Percentiles rank a stretch among this genome's conserved stretches.
Evolutionary conservation across 306 rosid genomes (phyloP).

Genomic region (Lathyrus oleraceus): DNA sequence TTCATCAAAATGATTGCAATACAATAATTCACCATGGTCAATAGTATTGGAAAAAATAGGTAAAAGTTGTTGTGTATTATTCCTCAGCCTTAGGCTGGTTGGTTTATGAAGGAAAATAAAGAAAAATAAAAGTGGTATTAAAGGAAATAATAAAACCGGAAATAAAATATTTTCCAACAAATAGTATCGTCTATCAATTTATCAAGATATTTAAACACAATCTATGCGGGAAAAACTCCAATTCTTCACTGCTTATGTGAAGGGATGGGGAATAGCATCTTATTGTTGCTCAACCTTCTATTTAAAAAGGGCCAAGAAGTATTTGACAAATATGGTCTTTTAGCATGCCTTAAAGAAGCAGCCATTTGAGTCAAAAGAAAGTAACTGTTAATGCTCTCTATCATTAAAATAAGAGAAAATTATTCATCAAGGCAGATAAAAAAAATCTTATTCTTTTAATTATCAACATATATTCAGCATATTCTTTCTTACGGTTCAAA

Average conservation of each 20-base stretch:
- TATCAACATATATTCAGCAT: neutral
- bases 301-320: neutral
- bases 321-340: slow-evolving; percentile 12
- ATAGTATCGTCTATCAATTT: neutral
- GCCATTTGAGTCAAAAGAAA: neutral
- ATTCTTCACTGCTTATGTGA: slow-evolving; percentile 23
- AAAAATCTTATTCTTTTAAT: neutral
- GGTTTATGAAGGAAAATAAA: too few species aligned
- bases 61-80: too few species aligned
- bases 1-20: slow-evolving; percentile 35
- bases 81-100: too few species aligned
- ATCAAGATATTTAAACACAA: slow-evolving; percentile 13
- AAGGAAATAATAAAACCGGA: too few species aligned
- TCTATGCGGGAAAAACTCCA: neutral
- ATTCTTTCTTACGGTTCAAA: too few species aligned
- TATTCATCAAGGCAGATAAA: slow-evolving; percentile 8
- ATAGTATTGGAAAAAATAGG: too few species aligned
- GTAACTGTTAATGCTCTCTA: neutral
- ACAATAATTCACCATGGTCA: slow-evolving; percentile 20
- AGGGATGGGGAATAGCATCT: slow-evolving; percentile 11
- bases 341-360: slow-evolving; percentile 10
- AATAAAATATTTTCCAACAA: too few species aligned
- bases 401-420: neutral
- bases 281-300: slow-evolving; percentile 13
- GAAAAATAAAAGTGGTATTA: too few species aligned